A percentile compares a stretch with the other conserved stretches of the same genome.
phyloP scores from a whole-genome alignment of 306 rosid genomes.

The Sindora glabra region DNA sequence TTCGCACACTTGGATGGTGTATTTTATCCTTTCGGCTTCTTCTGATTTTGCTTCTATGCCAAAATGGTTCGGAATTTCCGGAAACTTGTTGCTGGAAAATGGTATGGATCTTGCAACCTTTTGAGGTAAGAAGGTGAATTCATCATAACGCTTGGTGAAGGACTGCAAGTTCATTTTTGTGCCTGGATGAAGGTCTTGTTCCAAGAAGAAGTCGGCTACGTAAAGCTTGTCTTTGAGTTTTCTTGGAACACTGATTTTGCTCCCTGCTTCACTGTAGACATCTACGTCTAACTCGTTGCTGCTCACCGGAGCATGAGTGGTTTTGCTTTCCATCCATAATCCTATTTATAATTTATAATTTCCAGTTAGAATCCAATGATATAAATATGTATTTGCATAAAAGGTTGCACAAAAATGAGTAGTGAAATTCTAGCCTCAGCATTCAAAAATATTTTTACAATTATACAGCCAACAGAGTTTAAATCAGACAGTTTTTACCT shows the following conservation, averaged over 20 bases:
- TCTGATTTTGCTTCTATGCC: neutral
- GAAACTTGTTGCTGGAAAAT: neutral
- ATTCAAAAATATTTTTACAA: neutral
- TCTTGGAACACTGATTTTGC: neutral
- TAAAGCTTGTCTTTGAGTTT: neutral
- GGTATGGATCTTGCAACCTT: conserved; percentile 1
- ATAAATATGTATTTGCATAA: neutral
- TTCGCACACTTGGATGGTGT: conserved; percentile 20
- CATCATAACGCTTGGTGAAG: neutral
- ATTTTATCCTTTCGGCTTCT: neutral
- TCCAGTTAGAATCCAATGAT: neutral
- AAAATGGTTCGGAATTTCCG: conserved; percentile 10
- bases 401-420: too few species aligned
- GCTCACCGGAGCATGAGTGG: neutral
- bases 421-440: too few species aligned
- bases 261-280: neutral
- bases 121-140: neutral
- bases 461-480: neutral
- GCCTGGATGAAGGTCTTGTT: neutral
- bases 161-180: neutral
- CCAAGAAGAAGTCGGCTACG: neutral
- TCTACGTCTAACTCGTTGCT: neutral
- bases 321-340: neutral
- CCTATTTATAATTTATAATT: neutral
- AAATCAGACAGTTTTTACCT: too few species aligned